These are phyloP conservation scores for Pulveroboletus sp. DNA, from an alignment of 768 basidiomycete genomes.

Conservation along the genomic window DNA sequence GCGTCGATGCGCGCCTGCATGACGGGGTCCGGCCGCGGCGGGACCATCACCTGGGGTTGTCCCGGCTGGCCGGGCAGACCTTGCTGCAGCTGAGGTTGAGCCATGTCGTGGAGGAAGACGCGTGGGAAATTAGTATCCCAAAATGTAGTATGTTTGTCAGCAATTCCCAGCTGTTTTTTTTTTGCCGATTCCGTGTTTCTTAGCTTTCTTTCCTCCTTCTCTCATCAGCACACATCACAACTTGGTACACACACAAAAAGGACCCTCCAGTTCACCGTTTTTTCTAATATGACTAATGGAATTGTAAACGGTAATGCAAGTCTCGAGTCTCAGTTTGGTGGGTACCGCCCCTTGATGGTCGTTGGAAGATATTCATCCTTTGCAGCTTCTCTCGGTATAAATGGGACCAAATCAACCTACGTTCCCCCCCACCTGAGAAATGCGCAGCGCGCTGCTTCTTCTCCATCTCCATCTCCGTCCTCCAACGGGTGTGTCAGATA, in stretches of 20 bases:
- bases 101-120: slow-evolving; percentile 51
- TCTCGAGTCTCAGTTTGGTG: slow-evolving; percentile 76
- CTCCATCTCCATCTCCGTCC: slow-evolving; percentile 33
- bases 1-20: slow-evolving; percentile 78
- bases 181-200: slow-evolving; percentile 9
- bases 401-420: slow-evolving; percentile 71
- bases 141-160: slow-evolving; percentile 18
- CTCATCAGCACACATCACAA: slow-evolving; percentile 28
- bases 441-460: slow-evolving; percentile 80
- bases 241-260: slow-evolving; percentile 26
- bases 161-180: slow-evolving; percentile 28
- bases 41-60: slow-evolving; percentile 41
- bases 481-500: slow-evolving; percentile 50
- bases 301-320: slow-evolving; percentile 74
- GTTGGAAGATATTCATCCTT: neutral
- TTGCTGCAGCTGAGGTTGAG: slow-evolving; percentile 61
- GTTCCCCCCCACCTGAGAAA: slow-evolving; percentile 87
- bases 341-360: slow-evolving; percentile 22
- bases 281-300: slow-evolving; percentile 86
- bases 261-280: slow-evolving; percentile 29
- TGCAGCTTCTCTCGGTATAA: slow-evolving; percentile 73
- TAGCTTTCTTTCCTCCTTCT: slow-evolving; percentile 22
- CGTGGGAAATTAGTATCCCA: slow-evolving; percentile 12
- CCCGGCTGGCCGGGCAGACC: slow-evolving; percentile 45
- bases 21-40: slow-evolving; percentile 61